These are phyloP conservation scores for Polyporus tsugae DNA, from an alignment of 1,284 basidiomycete genomes.

Conservation along the genomic window DNA sequence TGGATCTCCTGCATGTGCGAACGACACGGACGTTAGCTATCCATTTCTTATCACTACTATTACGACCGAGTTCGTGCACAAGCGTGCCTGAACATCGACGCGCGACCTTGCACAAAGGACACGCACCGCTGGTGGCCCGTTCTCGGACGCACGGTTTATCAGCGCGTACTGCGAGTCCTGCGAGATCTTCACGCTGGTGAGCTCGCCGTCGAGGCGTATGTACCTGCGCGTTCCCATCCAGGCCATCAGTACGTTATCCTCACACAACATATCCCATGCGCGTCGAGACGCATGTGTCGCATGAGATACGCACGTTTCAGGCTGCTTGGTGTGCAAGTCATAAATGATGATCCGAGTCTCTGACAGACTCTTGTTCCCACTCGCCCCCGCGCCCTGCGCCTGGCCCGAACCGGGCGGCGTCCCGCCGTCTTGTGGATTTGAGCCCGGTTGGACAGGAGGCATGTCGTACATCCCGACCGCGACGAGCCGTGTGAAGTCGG, in stretches of 20 bases:
- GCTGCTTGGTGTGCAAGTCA: slow-evolving; percentile 70
- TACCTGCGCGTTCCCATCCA: slow-evolving; percentile 52
- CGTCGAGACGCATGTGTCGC: too few species aligned
- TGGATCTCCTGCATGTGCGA: slow-evolving; percentile 82
- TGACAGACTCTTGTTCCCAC: slow-evolving; percentile 47
- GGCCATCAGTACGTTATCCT: slow-evolving; percentile 16
- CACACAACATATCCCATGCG: slow-evolving; percentile 2
- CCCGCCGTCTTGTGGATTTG: slow-evolving; percentile 30
- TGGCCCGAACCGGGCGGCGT: slow-evolving; percentile 43
- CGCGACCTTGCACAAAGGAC: slow-evolving; percentile 18
- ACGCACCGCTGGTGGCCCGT: slow-evolving; percentile 52
- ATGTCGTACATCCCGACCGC: slow-evolving; percentile 77
- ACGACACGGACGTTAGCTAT: slow-evolving; percentile 25
- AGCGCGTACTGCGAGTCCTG: slow-evolving; percentile 88
- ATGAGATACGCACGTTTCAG: slow-evolving; percentile 62
- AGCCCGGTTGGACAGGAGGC: slow-evolving; percentile 34
- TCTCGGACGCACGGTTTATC: slow-evolving; percentile 81
- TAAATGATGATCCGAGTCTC: slow-evolving; percentile 81
- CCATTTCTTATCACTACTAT: slow-evolving; percentile 10
- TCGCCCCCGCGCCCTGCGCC: slow-evolving; percentile 37
- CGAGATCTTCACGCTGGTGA: slow-evolving; percentile 91
- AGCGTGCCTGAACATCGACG: slow-evolving; percentile 10
- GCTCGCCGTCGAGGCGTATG: slow-evolving; percentile 75
- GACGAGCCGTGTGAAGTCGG: slow-evolving; percentile 85
- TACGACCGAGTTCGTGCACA: not conserved